These are phyloP conservation scores for Buddleja alternifolia DNA, from an alignment of 257 asterid genomes.

Conservation along the genomic window DNA sequence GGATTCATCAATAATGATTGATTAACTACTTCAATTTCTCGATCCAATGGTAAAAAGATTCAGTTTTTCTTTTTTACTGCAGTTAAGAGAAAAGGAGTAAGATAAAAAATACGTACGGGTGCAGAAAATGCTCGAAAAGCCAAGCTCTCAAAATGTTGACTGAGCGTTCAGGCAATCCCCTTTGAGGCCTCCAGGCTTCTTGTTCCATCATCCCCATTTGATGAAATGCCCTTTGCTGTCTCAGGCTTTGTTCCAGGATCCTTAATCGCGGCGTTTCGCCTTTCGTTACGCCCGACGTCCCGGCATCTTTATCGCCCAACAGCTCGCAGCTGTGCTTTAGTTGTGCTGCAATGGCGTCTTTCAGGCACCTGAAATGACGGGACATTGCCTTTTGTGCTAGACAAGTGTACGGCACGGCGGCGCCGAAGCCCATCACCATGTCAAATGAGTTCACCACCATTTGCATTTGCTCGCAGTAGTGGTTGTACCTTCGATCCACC, in stretches of 20 bases:
- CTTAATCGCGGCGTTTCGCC: constrained; percentile 96
- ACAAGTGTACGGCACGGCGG: constrained; percentile 89
- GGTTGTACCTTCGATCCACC: constrained; percentile 95
- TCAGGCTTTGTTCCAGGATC: constrained; percentile 74
- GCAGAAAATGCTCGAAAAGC: constrained; percentile 97
- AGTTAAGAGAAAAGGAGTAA: background rate
- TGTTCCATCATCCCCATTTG: constrained; percentile 99
- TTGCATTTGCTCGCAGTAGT: constrained; percentile 97
- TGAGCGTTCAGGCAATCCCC: constrained; percentile 96
- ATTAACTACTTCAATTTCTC: constrained; percentile 34
- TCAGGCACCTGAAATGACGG: constrained; percentile 84
- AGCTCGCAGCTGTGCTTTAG: constrained; percentile 73
- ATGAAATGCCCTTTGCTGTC: constrained; percentile 86
- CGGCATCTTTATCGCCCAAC: constrained; percentile 82
- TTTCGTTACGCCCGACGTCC: constrained; percentile 73
- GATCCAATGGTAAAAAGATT: constrained; percentile 35
- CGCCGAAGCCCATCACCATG: constrained; percentile 93
- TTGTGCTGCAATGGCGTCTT: constrained; percentile 79
- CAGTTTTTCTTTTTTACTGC: constrained; percentile 16
- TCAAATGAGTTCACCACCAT: constrained; percentile 98
- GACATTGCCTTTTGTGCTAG: constrained; percentile 97
- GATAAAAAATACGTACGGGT: constrained; percentile 71
- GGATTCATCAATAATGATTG: constrained; percentile 49
- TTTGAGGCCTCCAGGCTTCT: constrained; percentile 97
- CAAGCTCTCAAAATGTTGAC: constrained; percentile 92